Evolutionary conservation across 495 filamentous ascomycete species (phyloP), one percentile per base, ranked within the genome.

Genomic region (Daldinia caldariorum): DNA sequence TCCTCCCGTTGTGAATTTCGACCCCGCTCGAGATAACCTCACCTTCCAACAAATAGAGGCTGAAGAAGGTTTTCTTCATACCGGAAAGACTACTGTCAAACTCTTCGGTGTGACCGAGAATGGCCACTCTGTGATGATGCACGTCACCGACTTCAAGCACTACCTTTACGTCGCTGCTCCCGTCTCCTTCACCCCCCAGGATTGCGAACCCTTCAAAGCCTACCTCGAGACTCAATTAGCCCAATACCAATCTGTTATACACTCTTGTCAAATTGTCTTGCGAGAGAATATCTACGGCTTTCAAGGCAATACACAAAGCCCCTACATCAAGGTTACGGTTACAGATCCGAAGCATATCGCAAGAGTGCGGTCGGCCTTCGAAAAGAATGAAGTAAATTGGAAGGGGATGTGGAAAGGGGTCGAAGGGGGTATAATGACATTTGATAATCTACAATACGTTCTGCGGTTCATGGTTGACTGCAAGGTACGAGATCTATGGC

Each of bases 381-480:
- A 97, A 80, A 81, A 77, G 10, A 89, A 89, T n/a, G 80, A 87
- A 47, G 89, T 89, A 61, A 98, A 97, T 74, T 98, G 90, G 83
- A 97, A 94, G 70, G 88, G 91, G 14, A 84, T 97, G 78, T 99
- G 96, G 96, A 90, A 88, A 63, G 84, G 78, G 37, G 81, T 81
- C 1, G 91, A 94, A 6, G 85, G 83, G 14, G 86, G 84, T 6
- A 87, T 97, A 65, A 85, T 91, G 77, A 97, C 95, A 0, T 99
- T 92, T 70, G 95, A 99, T 79, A 96, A 86, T 64, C 93, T 99
- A 70, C 93, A 95, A 82, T 99, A 97, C 73, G 86, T 99, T 4
- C 78, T 98, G 71, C 86, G 95, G 66, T 98, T 98, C 78, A 98
- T 99, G 95, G 94, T 99, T 56, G 95, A 99, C 76, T 92, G 90